phyloP scores from a whole-genome alignment of 1,284 basidiomycete genomes.

The Ceratobasidium sp. region DNA sequence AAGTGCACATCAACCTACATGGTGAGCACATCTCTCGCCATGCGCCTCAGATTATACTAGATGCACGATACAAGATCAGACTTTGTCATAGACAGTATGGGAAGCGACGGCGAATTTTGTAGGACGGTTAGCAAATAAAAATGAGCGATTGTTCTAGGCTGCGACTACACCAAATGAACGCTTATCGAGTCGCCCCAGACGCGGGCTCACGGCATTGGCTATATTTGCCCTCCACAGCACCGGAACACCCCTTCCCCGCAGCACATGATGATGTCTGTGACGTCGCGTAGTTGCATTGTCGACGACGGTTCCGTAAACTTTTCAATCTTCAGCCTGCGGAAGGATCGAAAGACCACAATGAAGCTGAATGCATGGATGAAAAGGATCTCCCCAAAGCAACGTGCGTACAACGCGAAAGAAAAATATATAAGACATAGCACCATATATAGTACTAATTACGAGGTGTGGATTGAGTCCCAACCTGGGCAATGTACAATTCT shows the following conservation, averaged over 20 bases:
- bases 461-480: too few species aligned
- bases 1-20: conserved; percentile 42
- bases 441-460: too few species aligned
- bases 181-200: not conserved
- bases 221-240: not conserved
- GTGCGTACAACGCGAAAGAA: too few species aligned
- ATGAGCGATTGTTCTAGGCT: conserved; percentile 22
- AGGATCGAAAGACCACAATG: too few species aligned
- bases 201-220: not conserved
- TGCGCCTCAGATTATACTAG: not conserved
- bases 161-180: conserved; percentile 36
- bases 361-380: too few species aligned
- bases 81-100: conserved; percentile 15
- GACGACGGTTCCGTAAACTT: too few species aligned
- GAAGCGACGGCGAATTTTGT: conserved; percentile 32
- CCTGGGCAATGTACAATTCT: too few species aligned
- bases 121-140: not conserved
- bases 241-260: conserved; percentile 34
- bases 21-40: not conserved
- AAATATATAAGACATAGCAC: too few species aligned
- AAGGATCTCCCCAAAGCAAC: too few species aligned
- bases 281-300: too few species aligned
- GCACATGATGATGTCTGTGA: conserved; percentile 23
- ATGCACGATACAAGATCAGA: conserved; percentile 16
- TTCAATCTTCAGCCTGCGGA: too few species aligned